phyloP scores from a whole-genome alignment of 2,329 filamentous ascomycete genomes.

The Tolypocladium sp. region DNA sequence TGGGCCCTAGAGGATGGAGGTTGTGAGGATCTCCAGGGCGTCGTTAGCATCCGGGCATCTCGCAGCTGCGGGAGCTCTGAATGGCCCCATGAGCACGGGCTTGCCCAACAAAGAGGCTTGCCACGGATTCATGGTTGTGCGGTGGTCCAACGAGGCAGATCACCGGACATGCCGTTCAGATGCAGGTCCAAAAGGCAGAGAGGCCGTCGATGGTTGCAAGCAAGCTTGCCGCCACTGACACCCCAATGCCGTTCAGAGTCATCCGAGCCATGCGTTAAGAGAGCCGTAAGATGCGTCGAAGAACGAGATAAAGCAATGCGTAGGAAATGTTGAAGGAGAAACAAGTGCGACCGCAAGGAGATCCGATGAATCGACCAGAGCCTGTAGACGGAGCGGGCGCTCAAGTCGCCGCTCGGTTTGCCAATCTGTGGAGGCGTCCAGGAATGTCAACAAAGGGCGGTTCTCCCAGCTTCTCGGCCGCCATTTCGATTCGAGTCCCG shows the following conservation, averaged over 20 bases:
- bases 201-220: slow-evolving; percentile 4
- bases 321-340: slow-evolving; percentile 17
- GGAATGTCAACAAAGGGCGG: not conserved
- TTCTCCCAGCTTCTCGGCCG: not conserved
- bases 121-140: not conserved
- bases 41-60: slow-evolving; percentile 4
- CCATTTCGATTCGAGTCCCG: slow-evolving; percentile 4
- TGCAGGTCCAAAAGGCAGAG: slow-evolving; percentile 9
- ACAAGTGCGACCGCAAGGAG: slow-evolving; percentile 13
- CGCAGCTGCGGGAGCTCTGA: slow-evolving; percentile 3
- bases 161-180: slow-evolving; percentile 32
- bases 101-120: not conserved
- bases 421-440: not conserved
- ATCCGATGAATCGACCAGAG: slow-evolving; percentile 7
- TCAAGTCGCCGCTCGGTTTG: not conserved
- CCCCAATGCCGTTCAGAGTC: slow-evolving; percentile 11
- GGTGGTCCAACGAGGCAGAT: slow-evolving; percentile 13
- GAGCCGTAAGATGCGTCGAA: slow-evolving; percentile 27
- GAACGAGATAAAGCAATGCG: slow-evolving; percentile 32
- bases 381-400: slow-evolving; percentile 7
- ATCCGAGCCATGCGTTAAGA: slow-evolving; percentile 31
- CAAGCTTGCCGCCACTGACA: slow-evolving; percentile 4
- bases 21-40: not conserved
- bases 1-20: slow-evolving; percentile 1
- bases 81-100: not conserved